These are phyloP conservation scores for Gnomoniopsis smithogilvyi DNA, from an alignment of 2,329 filamentous ascomycete genomes.

Conservation along the genomic window DNA sequence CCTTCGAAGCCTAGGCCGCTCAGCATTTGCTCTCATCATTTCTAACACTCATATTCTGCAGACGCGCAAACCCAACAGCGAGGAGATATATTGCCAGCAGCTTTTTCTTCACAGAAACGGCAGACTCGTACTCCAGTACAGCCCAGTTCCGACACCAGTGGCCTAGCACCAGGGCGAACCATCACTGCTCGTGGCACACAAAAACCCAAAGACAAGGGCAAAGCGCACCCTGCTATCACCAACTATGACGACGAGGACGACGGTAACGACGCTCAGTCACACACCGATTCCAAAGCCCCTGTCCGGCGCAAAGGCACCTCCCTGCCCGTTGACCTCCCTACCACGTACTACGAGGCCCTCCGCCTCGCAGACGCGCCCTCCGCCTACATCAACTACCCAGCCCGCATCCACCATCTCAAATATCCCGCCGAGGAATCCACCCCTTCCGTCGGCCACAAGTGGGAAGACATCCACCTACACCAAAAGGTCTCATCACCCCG, in stretches of 20 bases:
- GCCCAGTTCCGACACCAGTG: too few relatives aligned
- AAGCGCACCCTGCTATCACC: too few relatives aligned
- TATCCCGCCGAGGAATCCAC: background rate
- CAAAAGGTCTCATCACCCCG: conserved; percentile 4
- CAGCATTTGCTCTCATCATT: too few relatives aligned
- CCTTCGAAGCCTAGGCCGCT: too few relatives aligned
- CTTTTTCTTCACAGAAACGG: too few relatives aligned
- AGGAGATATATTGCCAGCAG: too few relatives aligned
- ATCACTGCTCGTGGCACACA: too few relatives aligned
- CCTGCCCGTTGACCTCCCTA: conserved; percentile 1
- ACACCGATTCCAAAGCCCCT: background rate
- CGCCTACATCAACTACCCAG: conserved; percentile 4
- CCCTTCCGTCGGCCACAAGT: background rate
- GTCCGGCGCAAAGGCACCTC: background rate
- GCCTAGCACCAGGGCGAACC: too few relatives aligned
- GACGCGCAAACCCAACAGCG: too few relatives aligned
- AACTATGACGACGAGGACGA: background rate
- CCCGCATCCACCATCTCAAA: conserved; percentile 6
- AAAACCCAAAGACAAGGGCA: too few relatives aligned
- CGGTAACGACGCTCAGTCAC: background rate
- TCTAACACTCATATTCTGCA: too few relatives aligned
- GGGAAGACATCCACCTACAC: conserved; percentile 7
- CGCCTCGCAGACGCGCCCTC: background rate
- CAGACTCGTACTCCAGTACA: too few relatives aligned
- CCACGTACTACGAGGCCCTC: conserved; percentile 5